Evolutionary conservation across 345 rosid species (phyloP).

Genomic region (Acer negundo): DNA sequence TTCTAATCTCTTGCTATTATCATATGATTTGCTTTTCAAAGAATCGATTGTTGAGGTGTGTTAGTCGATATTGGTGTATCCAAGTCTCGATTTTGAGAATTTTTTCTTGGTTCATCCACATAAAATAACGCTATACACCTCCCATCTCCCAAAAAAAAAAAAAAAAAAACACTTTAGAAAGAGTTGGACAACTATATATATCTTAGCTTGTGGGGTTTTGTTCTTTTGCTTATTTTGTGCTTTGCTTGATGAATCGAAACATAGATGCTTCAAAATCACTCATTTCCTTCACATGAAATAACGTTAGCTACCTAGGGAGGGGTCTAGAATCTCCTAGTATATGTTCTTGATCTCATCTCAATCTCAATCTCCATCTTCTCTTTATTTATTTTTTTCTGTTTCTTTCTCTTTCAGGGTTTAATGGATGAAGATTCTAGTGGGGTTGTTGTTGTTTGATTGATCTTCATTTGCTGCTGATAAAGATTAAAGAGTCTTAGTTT

Average conservation of each 20-base stretch:
- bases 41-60: constrained; percentile 21
- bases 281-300: constrained; percentile 60
- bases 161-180: not conserved
- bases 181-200: constrained; percentile 19
- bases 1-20: constrained; percentile 20
- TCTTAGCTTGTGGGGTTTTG: constrained; percentile 37
- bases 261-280: constrained; percentile 38
- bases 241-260: constrained; percentile 42
- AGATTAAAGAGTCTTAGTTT: constrained; percentile 8
- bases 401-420: constrained; percentile 43
- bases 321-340: constrained; percentile 8
- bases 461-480: constrained; percentile 15
- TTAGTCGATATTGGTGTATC: not conserved
- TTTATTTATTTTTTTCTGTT: not conserved
- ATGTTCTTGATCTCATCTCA: constrained; percentile 28
- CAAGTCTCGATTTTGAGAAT: constrained; percentile 17
- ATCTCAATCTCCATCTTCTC: constrained; percentile 25
- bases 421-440: constrained; percentile 48
- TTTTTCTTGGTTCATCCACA: constrained; percentile 38
- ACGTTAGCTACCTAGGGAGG: constrained; percentile 25
- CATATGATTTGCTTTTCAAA: constrained; percentile 22
- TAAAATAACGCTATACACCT: constrained; percentile 44
- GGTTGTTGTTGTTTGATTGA: constrained; percentile 27
- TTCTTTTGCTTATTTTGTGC: constrained; percentile 36
- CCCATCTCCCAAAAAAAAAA: not conserved